Conservation (phyloP, 257 asterid species). For the Fraxinus pennsylvanica region DNA sequence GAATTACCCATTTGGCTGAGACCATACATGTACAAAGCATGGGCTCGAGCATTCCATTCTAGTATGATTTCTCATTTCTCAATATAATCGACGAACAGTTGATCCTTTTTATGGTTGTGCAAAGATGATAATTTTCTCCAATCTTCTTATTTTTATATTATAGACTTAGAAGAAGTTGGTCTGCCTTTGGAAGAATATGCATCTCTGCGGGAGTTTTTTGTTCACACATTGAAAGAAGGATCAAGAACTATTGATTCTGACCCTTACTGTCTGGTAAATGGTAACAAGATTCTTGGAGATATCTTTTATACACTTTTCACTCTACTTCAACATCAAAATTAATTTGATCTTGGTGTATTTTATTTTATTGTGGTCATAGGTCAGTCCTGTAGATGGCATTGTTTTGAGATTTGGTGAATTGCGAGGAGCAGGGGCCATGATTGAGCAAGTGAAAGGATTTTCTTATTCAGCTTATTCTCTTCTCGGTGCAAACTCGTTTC, state of each 20-base stretch:
- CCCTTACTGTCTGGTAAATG: slow-evolving; percentile 93
- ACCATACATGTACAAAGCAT: slow-evolving; percentile 77
- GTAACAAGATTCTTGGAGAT: slow-evolving; percentile 56
- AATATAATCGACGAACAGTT: neutral
- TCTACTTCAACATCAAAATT: slow-evolving; percentile 20
- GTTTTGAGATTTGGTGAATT: slow-evolving; percentile 82
- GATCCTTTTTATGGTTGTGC: neutral
- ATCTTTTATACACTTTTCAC: slow-evolving; percentile 18
- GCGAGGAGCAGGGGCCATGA: slow-evolving; percentile 81
- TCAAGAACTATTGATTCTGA: slow-evolving; percentile 71
- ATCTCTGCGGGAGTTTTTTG: slow-evolving; percentile 74
- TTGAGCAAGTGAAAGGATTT: slow-evolving; percentile 96
- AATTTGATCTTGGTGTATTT: slow-evolving; percentile 14
- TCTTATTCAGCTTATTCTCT: slow-evolving; percentile 83
- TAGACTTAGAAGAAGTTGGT: slow-evolving; percentile 83
- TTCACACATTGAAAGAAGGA: slow-evolving; percentile 78
- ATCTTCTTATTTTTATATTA: slow-evolving; percentile 23
- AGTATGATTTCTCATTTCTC: slow-evolving; percentile 47
- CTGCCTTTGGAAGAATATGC: slow-evolving; percentile 87
- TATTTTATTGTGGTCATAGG: slow-evolving; percentile 45
- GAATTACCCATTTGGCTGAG: slow-evolving; percentile 88
- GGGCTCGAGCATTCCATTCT: slow-evolving; percentile 98
- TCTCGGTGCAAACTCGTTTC: slow-evolving; percentile 72
- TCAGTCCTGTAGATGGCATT: slow-evolving; percentile 95
- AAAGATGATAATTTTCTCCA: slow-evolving; percentile 2